phyloP scores from a whole-genome alignment of 257 asterid genomes.

The Przewalskia tangutica region DNA sequence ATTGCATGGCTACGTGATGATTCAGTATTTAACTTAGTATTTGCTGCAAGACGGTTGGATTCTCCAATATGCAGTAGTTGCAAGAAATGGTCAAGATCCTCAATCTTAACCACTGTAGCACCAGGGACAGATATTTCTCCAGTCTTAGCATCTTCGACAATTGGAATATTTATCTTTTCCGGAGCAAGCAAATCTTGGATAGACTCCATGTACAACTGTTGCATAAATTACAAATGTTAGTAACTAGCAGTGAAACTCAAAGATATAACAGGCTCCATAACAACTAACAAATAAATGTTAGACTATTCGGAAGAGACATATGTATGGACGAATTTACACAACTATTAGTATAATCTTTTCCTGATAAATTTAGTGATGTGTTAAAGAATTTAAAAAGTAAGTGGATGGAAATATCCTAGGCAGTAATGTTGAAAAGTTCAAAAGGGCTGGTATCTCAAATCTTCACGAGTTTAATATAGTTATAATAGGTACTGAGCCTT shows the following conservation, averaged over 20 bases:
- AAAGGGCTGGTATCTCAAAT: not conserved
- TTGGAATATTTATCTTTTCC: constrained; percentile 64
- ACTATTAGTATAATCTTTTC: not conserved
- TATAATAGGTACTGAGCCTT: not conserved
- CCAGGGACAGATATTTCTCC: constrained; percentile 85
- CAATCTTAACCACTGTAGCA: constrained; percentile 56
- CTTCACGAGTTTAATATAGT: not conserved
- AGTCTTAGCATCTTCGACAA: constrained; percentile 73
- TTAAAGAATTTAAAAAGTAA: not conserved
- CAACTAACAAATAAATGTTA: not conserved
- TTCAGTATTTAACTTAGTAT: constrained; percentile 80
- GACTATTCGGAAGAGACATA: not conserved
- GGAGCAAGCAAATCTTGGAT: constrained; percentile 95
- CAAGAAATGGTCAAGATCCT: constrained; percentile 55
- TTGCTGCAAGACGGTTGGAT: constrained; percentile 84
- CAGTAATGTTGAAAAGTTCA: not conserved
- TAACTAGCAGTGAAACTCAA: not conserved
- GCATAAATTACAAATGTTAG: not conserved
- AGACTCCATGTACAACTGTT: constrained; percentile 80
- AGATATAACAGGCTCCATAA: not conserved
- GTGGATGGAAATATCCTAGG: not conserved
- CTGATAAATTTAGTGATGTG: not conserved
- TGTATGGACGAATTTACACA: not conserved
- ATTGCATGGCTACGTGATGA: constrained; percentile 93
- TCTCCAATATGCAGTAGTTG: constrained; percentile 69